A percentile compares a stretch with the other conserved stretches of the same genome.
phyloP scores from a whole-genome alignment of 352 stramenopile genomes.

The Discostella stelligera region DNA sequence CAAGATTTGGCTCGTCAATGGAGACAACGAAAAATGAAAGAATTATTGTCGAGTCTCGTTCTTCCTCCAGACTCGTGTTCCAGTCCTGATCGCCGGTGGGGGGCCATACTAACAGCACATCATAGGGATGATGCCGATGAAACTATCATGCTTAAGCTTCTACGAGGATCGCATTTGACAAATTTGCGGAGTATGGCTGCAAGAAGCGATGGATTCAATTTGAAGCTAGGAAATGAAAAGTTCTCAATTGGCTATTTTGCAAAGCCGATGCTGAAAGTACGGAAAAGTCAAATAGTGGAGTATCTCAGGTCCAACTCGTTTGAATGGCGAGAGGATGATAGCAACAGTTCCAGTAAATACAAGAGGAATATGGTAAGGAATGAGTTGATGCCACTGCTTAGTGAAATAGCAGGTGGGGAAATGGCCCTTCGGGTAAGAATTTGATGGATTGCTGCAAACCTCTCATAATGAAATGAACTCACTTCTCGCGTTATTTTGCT shows the following conservation, averaged over 20 bases:
- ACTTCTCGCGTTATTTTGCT: conserved; percentile 2
- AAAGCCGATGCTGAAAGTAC: conserved; percentile 77
- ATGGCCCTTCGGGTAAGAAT: conserved; percentile 47
- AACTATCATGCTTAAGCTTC: conserved; percentile 84
- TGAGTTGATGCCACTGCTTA: conserved; percentile 80
- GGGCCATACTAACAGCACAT: conserved; percentile 83
- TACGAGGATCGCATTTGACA: conserved; percentile 83
- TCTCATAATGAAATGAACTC: neutral
- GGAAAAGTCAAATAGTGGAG: conserved; percentile 75
- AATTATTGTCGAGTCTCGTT: conserved; percentile 49
- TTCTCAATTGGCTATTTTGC: conserved; percentile 55
- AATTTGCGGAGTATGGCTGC: conserved; percentile 80
- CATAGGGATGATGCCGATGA: conserved; percentile 86
- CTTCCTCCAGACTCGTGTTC: conserved; percentile 7
- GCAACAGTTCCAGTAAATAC: conserved; percentile 81
- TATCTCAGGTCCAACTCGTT: conserved; percentile 68
- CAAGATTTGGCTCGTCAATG: conserved; percentile 76
- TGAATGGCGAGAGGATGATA: conserved; percentile 83
- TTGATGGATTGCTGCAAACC: conserved; percentile 3
- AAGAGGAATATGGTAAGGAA: conserved; percentile 82
- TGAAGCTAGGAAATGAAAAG: conserved; percentile 8
- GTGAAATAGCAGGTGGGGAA: conserved; percentile 64
- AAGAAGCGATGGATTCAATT: conserved; percentile 46
- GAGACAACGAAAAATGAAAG: conserved; percentile 50
- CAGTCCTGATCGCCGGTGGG: conserved; percentile 28